phyloP scores from a whole-genome alignment of 768 basidiomycete species.

The Wakefieldia striispora region DNA sequence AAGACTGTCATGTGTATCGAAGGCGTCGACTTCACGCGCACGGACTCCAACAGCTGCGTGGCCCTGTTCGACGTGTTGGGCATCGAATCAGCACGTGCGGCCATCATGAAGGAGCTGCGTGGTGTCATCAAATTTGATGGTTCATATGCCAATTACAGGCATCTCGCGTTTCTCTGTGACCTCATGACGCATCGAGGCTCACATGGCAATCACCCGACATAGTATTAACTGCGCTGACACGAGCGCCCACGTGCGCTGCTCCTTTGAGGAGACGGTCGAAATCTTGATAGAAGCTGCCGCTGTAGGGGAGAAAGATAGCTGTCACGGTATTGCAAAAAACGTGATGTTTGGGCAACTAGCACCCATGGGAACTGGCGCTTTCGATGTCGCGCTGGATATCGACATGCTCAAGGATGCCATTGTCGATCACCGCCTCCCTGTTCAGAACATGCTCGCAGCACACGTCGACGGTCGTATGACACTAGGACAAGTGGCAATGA shows the following conservation, averaged over 20 bases:
- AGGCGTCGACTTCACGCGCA: slow-evolving; percentile 89
- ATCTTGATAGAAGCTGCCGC: slow-evolving; percentile 99
- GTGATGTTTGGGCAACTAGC: slow-evolving; percentile 99
- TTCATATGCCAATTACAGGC: slow-evolving; percentile 98
- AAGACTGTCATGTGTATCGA: slow-evolving; percentile 94
- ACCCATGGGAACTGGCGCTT: slow-evolving; percentile 98
- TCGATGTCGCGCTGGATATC: slow-evolving; percentile 94
- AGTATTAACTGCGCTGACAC: slow-evolving; percentile 99
- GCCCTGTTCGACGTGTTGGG: slow-evolving; percentile 94
- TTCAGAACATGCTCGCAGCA: slow-evolving; percentile 74
- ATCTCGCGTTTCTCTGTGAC: slow-evolving; percentile 92
- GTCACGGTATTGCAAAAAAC: slow-evolving; percentile 98
- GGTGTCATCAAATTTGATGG: slow-evolving; percentile 98
- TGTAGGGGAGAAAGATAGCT: slow-evolving; percentile 97
- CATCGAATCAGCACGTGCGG: slow-evolving; percentile 94
- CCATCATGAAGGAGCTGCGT: slow-evolving; percentile 91
- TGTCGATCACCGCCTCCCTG: slow-evolving; percentile 90
- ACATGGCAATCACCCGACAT: slow-evolving; percentile 98
- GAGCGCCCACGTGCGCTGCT: slow-evolving; percentile 99
- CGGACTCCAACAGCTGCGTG: slow-evolving; percentile 95
- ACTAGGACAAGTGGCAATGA: slow-evolving; percentile 90
- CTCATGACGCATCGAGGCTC: slow-evolving; percentile 95
- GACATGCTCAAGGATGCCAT: slow-evolving; percentile 99
- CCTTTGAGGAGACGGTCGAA: slow-evolving; percentile 99
- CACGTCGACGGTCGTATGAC: slow-evolving; percentile 88